phyloP scores from a whole-genome alignment of 768 basidiomycete species.

The Termitomyces sp. region DNA sequence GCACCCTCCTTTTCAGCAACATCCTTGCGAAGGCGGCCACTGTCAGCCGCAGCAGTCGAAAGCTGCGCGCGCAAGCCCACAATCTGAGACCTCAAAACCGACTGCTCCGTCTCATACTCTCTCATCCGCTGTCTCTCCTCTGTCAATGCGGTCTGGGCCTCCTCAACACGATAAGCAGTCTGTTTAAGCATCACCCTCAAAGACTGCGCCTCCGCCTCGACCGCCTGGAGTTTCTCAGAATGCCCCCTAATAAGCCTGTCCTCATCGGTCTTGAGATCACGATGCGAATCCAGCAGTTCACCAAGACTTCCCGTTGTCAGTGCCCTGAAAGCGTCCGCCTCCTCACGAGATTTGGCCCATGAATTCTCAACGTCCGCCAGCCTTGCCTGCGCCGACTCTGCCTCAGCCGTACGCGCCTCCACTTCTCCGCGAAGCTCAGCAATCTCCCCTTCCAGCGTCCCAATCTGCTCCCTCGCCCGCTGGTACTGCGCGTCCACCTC shows the following conservation, averaged over 20 bases:
- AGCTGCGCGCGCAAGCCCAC: constrained; percentile 72
- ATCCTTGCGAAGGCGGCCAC: constrained; percentile 68
- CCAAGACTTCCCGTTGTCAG: constrained; percentile 85
- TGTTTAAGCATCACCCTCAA: constrained; percentile 82
- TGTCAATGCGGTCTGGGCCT: constrained; percentile 57
- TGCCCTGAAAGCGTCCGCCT: constrained; percentile 86
- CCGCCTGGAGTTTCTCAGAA: constrained; percentile 74
- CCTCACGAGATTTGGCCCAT: constrained; percentile 89
- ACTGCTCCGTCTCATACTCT: constrained; percentile 63
- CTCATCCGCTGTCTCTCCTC: constrained; percentile 65
- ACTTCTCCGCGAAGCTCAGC: constrained; percentile 79
- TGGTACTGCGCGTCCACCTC: constrained; percentile 77
- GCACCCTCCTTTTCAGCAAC: constrained; percentile 62
- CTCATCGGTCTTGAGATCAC: constrained; percentile 81
- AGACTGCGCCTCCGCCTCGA: constrained; percentile 75
- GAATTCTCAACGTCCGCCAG: constrained; percentile 83
- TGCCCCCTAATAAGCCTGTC: constrained; percentile 73
- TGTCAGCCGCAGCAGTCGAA: constrained; percentile 63
- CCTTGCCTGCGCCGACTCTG: constrained; percentile 61
- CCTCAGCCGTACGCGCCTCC: constrained; percentile 70
- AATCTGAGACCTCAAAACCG: constrained; percentile 67
- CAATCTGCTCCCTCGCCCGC: constrained; percentile 65
- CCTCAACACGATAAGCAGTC: constrained; percentile 65
- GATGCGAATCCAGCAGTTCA: constrained; percentile 84
- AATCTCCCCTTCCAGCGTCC: constrained; percentile 70